Base-by-base conservation (phyloP, 495 filamentous ascomycete species). In the Rhypophila decipiens region DNA sequence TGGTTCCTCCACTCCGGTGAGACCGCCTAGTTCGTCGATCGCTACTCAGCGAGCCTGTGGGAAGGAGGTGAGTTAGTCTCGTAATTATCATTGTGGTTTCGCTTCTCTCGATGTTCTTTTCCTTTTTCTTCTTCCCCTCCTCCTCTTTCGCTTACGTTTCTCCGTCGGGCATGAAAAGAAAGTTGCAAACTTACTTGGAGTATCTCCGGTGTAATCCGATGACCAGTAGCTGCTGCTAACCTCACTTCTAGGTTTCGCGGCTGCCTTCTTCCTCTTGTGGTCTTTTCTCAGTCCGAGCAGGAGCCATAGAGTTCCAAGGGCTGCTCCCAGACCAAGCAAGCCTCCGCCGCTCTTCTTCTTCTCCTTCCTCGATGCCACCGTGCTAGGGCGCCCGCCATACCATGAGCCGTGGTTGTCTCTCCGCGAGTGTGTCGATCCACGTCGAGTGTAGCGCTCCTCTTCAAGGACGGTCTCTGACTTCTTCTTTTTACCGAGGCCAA, bases 211-310 rank as follows among this genome's bases (percentile, higher is more conserved):
- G 50, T 72, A 70, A 45, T 61, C 67, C 40, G 73, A 64, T 51
- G 66, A 65, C 51, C 68, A 70, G 67, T 70, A 72, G 66, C 65
- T 67, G 65, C 67, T 66, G 62, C 63, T 69, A 44, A 70, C 69
- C 50, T 66, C 74, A 61, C 67, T 73, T 47, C 66, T 70, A 49
- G 69, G 68, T 69, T 57, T 73, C 60, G 58, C 63, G 21, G 55
- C 53, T 24, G 46, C 50, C 39, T 55, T 29, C 66, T 65, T 78
- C 67, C 61, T 60, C 44, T 70, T 76, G 40, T 76, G 69, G 42
- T 85, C 76, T 54, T 84, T 78, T 72, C 78, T 86, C 63, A 95
- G 55, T n/a, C 88, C 90, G 40, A 96, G 71, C 33, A 87, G 71
- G 21, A 90, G 66, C 43, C 83, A 83, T 52, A 89, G 60, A 19